A percentile compares a stretch with the other conserved stretches of the same genome.
These are phyloP conservation scores for Eucalyptus polybractea DNA, from an alignment of 345 rosid genomes.

Conservation along the genomic window DNA sequence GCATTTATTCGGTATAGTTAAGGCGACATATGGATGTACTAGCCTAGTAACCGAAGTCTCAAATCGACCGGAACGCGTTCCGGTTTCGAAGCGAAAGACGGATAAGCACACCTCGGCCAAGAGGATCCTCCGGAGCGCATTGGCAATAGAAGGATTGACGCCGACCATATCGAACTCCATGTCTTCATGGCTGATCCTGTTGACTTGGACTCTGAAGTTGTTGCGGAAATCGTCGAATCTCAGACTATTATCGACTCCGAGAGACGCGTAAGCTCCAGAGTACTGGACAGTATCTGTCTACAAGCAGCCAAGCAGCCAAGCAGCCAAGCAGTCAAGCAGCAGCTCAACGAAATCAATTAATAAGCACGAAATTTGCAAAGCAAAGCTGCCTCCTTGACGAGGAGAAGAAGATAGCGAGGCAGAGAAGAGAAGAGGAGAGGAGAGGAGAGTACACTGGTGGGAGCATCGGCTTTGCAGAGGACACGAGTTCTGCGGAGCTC, in stretches of 20 bases:
- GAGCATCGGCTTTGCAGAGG: conserved; percentile 58
- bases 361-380: not conserved
- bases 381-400: too few species aligned
- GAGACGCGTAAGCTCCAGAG: conserved; percentile 79
- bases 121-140: conserved; percentile 87
- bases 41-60: not conserved
- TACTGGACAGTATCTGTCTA: conserved; percentile 53
- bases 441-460: conserved; percentile 38
- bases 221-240: conserved; percentile 32
- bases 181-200: conserved; percentile 28
- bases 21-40: not conserved
- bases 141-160: conserved; percentile 71
- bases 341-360: too few species aligned
- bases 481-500: conserved; percentile 61
- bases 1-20: not conserved
- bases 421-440: not conserved
- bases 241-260: conserved; percentile 61
- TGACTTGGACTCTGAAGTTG: conserved; percentile 53
- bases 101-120: conserved; percentile 53
- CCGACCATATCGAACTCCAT: conserved; percentile 89
- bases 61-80: not conserved
- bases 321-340: not conserved
- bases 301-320: conserved; percentile 12
- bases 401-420: not conserved
- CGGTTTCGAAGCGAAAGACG: not conserved